These are phyloP conservation scores for Chernovozyma sophiae-reginae DNA, from an alignment of 1,139 yeast genomes.

Conservation along the genomic window DNA sequence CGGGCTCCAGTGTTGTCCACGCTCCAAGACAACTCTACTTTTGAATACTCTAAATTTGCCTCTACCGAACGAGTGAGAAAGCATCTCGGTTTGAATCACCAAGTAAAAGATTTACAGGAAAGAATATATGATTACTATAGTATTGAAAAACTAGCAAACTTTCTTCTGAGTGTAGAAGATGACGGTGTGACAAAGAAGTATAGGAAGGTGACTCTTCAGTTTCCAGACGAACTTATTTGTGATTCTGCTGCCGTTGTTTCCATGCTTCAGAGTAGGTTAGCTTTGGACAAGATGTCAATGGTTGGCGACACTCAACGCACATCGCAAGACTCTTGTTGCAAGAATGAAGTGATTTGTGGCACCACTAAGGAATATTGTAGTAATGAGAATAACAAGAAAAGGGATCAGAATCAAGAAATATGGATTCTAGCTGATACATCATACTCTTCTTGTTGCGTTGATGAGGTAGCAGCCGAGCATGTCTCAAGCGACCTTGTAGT, in stretches of 20 bases:
- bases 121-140: constrained; percentile 41
- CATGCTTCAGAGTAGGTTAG: constrained; percentile 34
- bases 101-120: neutral
- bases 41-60: constrained; percentile 16
- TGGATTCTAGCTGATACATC: constrained; percentile 94
- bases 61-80: constrained; percentile 12
- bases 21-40: constrained; percentile 19
- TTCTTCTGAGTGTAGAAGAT: constrained; percentile 25
- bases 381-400: neutral
- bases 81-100: neutral
- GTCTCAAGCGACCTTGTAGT: constrained; percentile 80
- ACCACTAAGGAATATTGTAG: neutral
- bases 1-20: constrained; percentile 15
- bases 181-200: constrained; percentile 24
- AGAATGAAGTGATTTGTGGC: neutral
- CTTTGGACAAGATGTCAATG: neutral
- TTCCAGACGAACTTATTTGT: constrained; percentile 75
- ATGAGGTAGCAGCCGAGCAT: constrained; percentile 95
- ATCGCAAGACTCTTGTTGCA: neutral
- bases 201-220: constrained; percentile 71
- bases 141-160: constrained; percentile 40
- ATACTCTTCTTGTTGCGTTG: constrained; percentile 92
- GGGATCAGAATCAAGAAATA: constrained; percentile 25
- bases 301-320: neutral
- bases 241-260: constrained; percentile 74